Conservation (phyloP, 1,139 yeast genomes). For the Candida anutae region DNA sequence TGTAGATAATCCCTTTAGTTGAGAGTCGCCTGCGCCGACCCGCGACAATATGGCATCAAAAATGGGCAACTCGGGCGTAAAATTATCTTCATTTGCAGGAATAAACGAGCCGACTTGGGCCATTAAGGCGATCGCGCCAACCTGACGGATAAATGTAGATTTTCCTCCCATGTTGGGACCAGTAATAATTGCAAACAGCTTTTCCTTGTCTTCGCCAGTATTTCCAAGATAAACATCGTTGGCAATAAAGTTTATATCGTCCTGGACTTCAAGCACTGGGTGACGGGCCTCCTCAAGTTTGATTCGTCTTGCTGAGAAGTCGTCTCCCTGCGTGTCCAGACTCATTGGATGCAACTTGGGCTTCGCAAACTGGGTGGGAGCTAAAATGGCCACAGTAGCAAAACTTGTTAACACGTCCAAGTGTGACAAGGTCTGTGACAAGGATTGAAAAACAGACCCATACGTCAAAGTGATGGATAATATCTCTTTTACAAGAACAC, state of each 20-base stretch:
- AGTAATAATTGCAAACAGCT: constrained; percentile 77
- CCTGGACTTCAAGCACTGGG: constrained; percentile 90
- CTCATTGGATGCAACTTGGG: constrained; percentile 55
- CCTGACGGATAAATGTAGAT: constrained; percentile 86
- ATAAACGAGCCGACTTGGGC: constrained; percentile 91
- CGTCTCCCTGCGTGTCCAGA: constrained; percentile 13
- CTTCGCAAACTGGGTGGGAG: constrained; percentile 73
- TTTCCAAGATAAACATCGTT: constrained; percentile 61
- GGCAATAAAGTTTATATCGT: constrained; percentile 77
- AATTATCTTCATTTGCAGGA: constrained; percentile 46
- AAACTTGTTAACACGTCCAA: constrained; percentile 79
- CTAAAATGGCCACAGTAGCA: constrained; percentile 78
- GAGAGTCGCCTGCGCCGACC: constrained; percentile 99
- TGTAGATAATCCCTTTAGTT: constrained; percentile 90
- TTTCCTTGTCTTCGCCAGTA: constrained; percentile 21
- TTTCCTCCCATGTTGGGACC: constrained; percentile 99
- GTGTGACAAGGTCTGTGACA: constrained; percentile 59
- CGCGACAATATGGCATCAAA: constrained; percentile 91
- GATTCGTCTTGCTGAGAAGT: constrained; percentile 41
- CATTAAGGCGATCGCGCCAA: constrained; percentile 83
- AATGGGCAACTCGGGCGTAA: constrained; percentile 64
- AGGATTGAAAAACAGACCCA: constrained; percentile 62
- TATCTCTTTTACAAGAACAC: constrained; percentile 73
- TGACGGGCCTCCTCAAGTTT: constrained; percentile 71
- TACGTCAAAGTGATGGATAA: constrained; percentile 75